Conservation (phyloP, 768 basidiomycete species). For the Auricularia sp. region DNA sequence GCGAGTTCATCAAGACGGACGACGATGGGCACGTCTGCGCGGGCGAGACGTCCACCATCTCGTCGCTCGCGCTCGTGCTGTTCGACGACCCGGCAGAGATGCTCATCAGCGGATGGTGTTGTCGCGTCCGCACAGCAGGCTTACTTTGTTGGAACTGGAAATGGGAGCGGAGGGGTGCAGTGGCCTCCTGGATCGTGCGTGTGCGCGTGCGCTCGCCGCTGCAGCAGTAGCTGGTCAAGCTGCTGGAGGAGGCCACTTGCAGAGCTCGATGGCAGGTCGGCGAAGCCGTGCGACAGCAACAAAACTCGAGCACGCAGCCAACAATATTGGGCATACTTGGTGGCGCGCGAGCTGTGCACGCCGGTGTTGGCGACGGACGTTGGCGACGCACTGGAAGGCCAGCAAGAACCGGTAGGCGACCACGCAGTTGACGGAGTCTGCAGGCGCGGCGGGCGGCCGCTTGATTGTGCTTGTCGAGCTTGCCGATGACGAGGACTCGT, state of each 20-base stretch:
- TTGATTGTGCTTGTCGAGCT: too few species aligned
- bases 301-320: constrained; percentile 86
- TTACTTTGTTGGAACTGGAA: background rate
- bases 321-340: constrained; percentile 89
- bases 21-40: constrained; percentile 11
- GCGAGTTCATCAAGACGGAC: constrained; percentile 21
- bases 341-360: constrained; percentile 86
- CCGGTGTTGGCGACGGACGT: constrained; percentile 95
- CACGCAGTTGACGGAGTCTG: constrained; percentile 54
- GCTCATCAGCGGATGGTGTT: background rate
- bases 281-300: constrained; percentile 56
- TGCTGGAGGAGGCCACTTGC: constrained; percentile 52
- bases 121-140: background rate
- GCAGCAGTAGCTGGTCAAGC: constrained; percentile 56
- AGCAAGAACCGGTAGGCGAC: constrained; percentile 83
- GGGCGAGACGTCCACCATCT: constrained; percentile 21
- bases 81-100: background rate
- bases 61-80: constrained; percentile 13
- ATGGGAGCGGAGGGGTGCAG: background rate
- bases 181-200: background rate
- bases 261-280: background rate
- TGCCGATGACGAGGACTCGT: too few species aligned
- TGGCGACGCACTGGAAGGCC: constrained; percentile 94
- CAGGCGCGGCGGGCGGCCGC: too few species aligned
- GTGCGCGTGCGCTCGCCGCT: constrained; percentile 38